Base-by-base conservation (phyloP, 257 asterid species). In the Solanum lignicaule region DNA sequence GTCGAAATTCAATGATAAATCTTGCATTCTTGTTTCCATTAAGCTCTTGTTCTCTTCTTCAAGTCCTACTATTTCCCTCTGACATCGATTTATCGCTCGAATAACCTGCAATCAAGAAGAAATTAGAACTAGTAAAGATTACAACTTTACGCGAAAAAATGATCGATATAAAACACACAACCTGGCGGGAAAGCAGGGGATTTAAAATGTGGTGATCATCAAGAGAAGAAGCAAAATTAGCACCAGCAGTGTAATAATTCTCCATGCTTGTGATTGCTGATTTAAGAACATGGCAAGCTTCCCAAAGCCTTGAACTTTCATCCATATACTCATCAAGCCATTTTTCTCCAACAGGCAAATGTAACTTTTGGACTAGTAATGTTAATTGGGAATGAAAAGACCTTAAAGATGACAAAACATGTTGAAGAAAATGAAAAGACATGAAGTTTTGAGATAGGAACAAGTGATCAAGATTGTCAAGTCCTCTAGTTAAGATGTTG, bases 261-360 rank as follows among this genome's bases (percentile, higher is more conserved):
- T 93, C 98, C 91, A 95, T 87, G 88, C 90, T 41, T 25, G 95
- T 91, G 5, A 94, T 89, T 1, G 94, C 95, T 10, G 95, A 88
- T 90, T 95, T 94, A 32, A 95, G 87, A 18, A 92, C 89, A 35
- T 89, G 94, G 52, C 98, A 92, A 71, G 96, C 95, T 36, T 92
- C 94, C 98, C 98, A 95, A 78, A 95, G 95, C 69, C 96, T 88
- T 25, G 98, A 93, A 89, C 95, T 95, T 68, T 95, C 98, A 48
- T 95, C 98, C 98, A 95, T 95, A 88, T 93, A 95, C 75, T 93
- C 98, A 20, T 95, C 95, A 0, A 95, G 90, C 98, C 98, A 94
- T 90, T 94, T 95, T 29, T 93, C 98, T 2, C 98, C 98, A 8
- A 89, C 95, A 2, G 96, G 96, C 72, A 95, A 88, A 38, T 93